A percentile compares a stretch with the other conserved stretches of the same genome.
These are phyloP conservation scores for Rhodotorula diobovata DNA, from an alignment of 768 basidiomycete genomes.

Conservation along the genomic window DNA sequence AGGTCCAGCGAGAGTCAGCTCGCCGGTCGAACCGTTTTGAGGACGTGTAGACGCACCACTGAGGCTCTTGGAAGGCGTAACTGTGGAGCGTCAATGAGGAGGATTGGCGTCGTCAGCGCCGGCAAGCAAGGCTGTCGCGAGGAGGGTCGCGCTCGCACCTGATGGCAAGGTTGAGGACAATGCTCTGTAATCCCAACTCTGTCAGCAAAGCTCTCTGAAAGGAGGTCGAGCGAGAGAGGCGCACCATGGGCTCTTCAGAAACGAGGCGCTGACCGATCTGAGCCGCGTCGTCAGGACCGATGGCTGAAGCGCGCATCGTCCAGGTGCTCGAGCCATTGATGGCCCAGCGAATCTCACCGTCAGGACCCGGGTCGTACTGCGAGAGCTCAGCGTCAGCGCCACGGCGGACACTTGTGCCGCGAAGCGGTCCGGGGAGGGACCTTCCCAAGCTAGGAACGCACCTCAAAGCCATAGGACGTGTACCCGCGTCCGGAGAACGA, in stretches of 20 bases:
- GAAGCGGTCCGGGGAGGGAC: background rate
- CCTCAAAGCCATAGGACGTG: constrained; percentile 29
- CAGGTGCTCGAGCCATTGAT: constrained; percentile 64
- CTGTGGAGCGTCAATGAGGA: background rate
- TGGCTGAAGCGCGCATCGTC: constrained; percentile 61
- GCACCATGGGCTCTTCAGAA: constrained; percentile 87
- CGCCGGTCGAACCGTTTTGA: background rate
- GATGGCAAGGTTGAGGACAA: constrained; percentile 8
- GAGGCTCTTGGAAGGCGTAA: constrained; percentile 3
- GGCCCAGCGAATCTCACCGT: constrained; percentile 80
- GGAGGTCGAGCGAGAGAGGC: constrained; percentile 55
- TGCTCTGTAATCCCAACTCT: background rate
- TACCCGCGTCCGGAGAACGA: constrained; percentile 26
- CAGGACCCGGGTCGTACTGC: constrained; percentile 39
- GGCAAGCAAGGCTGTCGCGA: background rate
- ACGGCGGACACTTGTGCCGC: too few species aligned
- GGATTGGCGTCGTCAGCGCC: background rate
- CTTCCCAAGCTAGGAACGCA: background rate
- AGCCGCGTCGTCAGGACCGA: constrained; percentile 61
- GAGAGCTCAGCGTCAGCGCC: background rate
- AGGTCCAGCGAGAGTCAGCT: background rate
- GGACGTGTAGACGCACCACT: background rate
- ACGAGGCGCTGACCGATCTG: constrained; percentile 63
- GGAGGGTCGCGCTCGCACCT: background rate
- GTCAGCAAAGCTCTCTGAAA: background rate